Conservation (phyloP, 805 yeast species). For the Candida alai region DNA sequence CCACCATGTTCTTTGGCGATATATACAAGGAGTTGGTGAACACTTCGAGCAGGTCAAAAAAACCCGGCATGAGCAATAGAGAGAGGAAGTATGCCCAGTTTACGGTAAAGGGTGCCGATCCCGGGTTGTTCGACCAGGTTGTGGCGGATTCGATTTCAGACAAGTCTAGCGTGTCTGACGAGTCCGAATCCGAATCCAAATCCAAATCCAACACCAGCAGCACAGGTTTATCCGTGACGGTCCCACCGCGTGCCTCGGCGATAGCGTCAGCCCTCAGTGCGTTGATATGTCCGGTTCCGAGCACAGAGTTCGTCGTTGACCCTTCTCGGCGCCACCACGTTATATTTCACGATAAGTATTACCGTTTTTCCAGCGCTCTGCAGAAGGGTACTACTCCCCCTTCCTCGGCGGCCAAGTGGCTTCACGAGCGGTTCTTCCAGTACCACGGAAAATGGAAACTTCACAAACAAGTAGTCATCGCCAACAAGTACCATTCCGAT, state of each 20-base stretch:
- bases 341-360: slow-evolving; percentile 41
- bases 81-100: slow-evolving; percentile 19
- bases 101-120: slow-evolving; percentile 21
- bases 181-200: neutral
- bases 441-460: slow-evolving; percentile 30
- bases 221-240: slow-evolving; percentile 13
- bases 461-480: slow-evolving; percentile 38
- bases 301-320: slow-evolving; percentile 25
- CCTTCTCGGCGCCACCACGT: slow-evolving; percentile 34
- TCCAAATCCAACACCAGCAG: neutral
- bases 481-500: slow-evolving; percentile 36
- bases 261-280: slow-evolving; percentile 40
- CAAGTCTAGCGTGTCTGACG: neutral
- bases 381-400: slow-evolving; percentile 16
- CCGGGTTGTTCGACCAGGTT: slow-evolving; percentile 7
- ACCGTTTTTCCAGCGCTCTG: slow-evolving; percentile 29
- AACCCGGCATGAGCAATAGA: slow-evolving; percentile 7
- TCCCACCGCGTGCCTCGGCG: slow-evolving; percentile 45
- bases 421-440: slow-evolving; percentile 15
- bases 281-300: slow-evolving; percentile 38
- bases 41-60: neutral
- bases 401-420: slow-evolving; percentile 5
- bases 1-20: slow-evolving; percentile 3
- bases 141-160: slow-evolving; percentile 1
- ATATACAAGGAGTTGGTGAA: slow-evolving; percentile 17